Base-by-base conservation (phyloP, 257 asterid genomes). In the Nicotiana otophora region DNA sequence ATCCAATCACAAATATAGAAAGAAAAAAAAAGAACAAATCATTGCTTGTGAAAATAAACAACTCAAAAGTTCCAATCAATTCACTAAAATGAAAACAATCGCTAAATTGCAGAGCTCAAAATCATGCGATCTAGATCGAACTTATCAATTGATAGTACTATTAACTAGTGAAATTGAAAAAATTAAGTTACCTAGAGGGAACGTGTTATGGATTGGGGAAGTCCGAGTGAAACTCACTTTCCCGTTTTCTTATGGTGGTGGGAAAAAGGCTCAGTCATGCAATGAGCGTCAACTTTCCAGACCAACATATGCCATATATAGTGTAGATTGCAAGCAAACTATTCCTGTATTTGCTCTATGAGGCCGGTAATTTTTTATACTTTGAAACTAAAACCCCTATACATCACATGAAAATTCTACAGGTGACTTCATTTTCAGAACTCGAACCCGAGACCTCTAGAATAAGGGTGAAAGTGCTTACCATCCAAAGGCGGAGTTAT, bases 111-210 rank as follows among this genome's bases (percentile, higher is more conserved):
- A 72, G 60, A 20, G 60, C 36, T 23, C 12, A 46, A 42, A 42
- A 42, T 20, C 7, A 72, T 75, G 42, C 26, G 80, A 75, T 75
- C 46, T 75, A 75, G 80, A 51, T 75, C 80, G 53, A 51, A 48
- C 0, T 36, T 51, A 14, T 48, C 26, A 75, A 48, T 5, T 23
- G 8, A 46, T 69, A 0, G 14, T 72, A 46, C 36, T 72, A 31
- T 2, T 39, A 54, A 15, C 16, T 55, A 15, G 61, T 19, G 26
- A 58, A 19, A 74, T 14, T 48, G 17, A 4, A 12, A 53, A 53
- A 74, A 75, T 51, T 23, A 7, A 72, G 7, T 23, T 74, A 46
- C 79, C 78, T 42, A 39, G 30, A 70, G 58, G 19, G 60, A 42
- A 42, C 34, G 62, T 53, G 58, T 48, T 46, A 23, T 72, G 7